Evolutionary conservation across 331 rosid genomes (phyloP), one percentile per base, ranked within the genome.

Genomic region (Malus hybrid): DNA sequence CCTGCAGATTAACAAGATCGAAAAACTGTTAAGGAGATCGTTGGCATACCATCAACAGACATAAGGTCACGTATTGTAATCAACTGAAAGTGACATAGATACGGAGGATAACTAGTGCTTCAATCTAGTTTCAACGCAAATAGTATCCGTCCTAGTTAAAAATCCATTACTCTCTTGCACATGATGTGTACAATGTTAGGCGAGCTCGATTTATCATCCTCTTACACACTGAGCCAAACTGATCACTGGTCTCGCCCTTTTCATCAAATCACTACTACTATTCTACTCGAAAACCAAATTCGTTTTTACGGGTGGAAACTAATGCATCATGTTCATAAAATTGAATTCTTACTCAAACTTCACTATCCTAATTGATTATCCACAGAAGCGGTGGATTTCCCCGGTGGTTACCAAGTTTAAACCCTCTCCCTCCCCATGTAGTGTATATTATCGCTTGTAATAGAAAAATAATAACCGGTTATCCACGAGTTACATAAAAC

Each of bases 1-100:
- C 85, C 97, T 91, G 90, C 80, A 80, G 74, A 71, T 67, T 65
- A 67, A 48, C 54, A 63, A 48, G 34, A 65, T 19, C 27, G 46
- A 64, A 65, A 57, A 22, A 57, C 22, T 10, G 34, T 20, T n/a
- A 22, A 14, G 50, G 22, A 56, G 67, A 33, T 56, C 59, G 65
- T 24, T 34, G 67, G 52, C 72, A 64, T 29, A 42, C 29, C 31
- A 12, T 52, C 13, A 62, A 74, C n/a, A 62, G 22, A 28, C 34
- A 48, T 9, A 48, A n/a, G 64, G 50, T 19, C 15, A 33, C 20
- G 22, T 20, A 34, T 65, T 12, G 33, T 50, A 10, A 9, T 20
- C 16, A 50, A 65, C 46, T 22, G 16, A 29, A n/a, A 48, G 27
- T 32, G 39, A 20, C 19, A 28, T 65, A 31, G 52, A 20, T 50